These are phyloP conservation scores for Kalmusia sp. DNA, from an alignment of 2,329 filamentous ascomycete genomes.

Conservation along the genomic window DNA sequence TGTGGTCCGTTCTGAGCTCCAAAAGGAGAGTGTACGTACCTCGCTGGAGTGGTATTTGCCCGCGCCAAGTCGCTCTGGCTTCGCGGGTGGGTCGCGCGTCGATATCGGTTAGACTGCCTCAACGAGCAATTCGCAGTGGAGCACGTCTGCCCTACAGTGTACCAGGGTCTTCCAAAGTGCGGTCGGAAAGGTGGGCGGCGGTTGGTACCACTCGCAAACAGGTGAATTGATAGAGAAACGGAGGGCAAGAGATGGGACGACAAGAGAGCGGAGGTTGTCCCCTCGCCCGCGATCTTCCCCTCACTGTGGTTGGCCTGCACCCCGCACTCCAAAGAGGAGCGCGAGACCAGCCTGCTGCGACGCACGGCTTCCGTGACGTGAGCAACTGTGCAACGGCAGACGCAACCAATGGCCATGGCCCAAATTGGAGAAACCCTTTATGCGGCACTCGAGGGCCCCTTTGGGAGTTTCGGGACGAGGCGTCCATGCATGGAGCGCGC, in stretches of 20 bases:
- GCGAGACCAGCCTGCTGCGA: background rate
- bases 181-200: background rate
- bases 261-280: slow-evolving; percentile 1
- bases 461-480: background rate
- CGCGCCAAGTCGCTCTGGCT: slow-evolving; percentile 8
- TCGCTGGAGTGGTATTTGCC: slow-evolving; percentile 3
- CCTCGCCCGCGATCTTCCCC: background rate
- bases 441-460: background rate
- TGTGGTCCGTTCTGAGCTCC: slow-evolving; percentile 2
- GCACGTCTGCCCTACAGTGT: background rate
- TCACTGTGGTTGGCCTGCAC: slow-evolving; percentile 12
- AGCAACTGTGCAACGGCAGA: background rate
- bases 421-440: too few relatives aligned
- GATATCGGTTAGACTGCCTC: slow-evolving; percentile 13
- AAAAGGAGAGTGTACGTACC: slow-evolving; percentile 13
- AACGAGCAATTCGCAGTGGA: slow-evolving; percentile 4
- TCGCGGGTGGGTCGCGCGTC: slow-evolving; percentile 10
- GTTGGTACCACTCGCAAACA: background rate
- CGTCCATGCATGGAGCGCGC: background rate
- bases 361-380: slow-evolving; percentile 8
- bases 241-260: background rate
- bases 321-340: slow-evolving; percentile 14
- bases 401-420: slow-evolving; percentile 5
- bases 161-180: background rate
- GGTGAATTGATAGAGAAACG: slow-evolving; percentile 4